Evolutionary conservation across 305 asterid genomes (phyloP), one percentile per base, ranked within the genome.

Genomic region (Fraxinus velutina): DNA sequence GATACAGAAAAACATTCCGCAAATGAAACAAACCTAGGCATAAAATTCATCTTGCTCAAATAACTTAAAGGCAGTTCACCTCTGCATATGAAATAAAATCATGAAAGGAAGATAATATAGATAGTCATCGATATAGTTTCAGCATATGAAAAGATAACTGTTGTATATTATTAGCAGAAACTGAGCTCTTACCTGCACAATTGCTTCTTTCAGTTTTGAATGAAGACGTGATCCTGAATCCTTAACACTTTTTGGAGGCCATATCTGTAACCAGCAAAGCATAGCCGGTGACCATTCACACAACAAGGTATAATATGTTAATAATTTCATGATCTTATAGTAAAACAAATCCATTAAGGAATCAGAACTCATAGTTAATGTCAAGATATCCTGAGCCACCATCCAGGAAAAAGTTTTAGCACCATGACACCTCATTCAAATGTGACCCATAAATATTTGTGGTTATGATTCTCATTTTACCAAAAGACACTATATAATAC

Each of bases 211-310:
- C 88, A 95, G 88, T 86, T 88, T 88, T 78, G 96, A 85, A 85
- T 95, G 99, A 86, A 95, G 93, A 79, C 83, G 85, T 12, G 99
- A 95, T 81, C 93, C 97, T 77, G 97, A 92, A 89, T 95, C 99
- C 87, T 93, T 95, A 81, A 93, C 88, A 86, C 87, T 89, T 89
- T 93, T 92, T 66, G 99, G 99, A 76, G 99, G 98, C 99, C 99
- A 95, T 87, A 95, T 92, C 99, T 93, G 92, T 86, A 88, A 68
- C 76, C 81, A 66, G 22, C 76, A 60, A 57, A 81, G 76, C 57
- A 83, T 52, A 30, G 80, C 34, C 34, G 17, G 21, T 82, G 78
- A 84, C 73, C 47, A 78, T 57, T 73, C 75, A 78, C 57, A 47
- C 76, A 73, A 74, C 27, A n/a, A 19, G 62, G 7, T 66, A 83